Percentiles rank a stretch among this genome's conserved stretches.
These are phyloP conservation scores for Rhizopogon roseolus DNA, from an alignment of 768 basidiomycete genomes.

Conservation along the genomic window DNA sequence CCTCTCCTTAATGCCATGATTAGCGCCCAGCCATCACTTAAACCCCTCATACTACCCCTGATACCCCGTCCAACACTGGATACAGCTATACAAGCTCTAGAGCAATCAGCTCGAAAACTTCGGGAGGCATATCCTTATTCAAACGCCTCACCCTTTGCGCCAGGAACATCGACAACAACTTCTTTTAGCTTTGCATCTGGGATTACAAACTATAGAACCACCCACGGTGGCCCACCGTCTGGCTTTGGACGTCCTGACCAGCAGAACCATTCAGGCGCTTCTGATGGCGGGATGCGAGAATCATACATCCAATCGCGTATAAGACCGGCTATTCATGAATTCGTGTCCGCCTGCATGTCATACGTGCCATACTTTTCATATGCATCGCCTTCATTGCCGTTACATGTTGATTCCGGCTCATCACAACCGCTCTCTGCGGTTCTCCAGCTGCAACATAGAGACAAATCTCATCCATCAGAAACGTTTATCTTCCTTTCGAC, in stretches of 20 bases:
- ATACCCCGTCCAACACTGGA: conserved; percentile 85
- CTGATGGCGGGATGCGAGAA: conserved; percentile 67
- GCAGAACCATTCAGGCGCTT: conserved; percentile 14
- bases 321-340: conserved; percentile 71
- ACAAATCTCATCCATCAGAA: conserved; percentile 68
- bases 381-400: conserved; percentile 8
- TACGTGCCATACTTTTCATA: conserved; percentile 86
- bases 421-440: conserved; percentile 37
- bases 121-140: conserved; percentile 85
- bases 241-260: conserved; percentile 23
- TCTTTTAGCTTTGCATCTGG: conserved; percentile 31
- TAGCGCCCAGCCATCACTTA: conserved; percentile 63
- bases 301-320: conserved; percentile 74
- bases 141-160: conserved; percentile 32
- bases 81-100: conserved; percentile 63
- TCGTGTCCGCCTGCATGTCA: conserved; percentile 70
- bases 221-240: conserved; percentile 25
- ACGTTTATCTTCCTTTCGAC: conserved; percentile 67
- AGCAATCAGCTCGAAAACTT: conserved; percentile 65
- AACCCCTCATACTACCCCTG: conserved; percentile 64
- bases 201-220: conserved; percentile 7
- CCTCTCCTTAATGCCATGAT: conserved; percentile 70
- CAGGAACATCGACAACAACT: conserved; percentile 20
- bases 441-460: conserved; percentile 51
- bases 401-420: conserved; percentile 16